These are phyloP conservation scores for Meyerozyma athensensis DNA, from an alignment of 1,139 yeast genomes.

Conservation along the genomic window DNA sequence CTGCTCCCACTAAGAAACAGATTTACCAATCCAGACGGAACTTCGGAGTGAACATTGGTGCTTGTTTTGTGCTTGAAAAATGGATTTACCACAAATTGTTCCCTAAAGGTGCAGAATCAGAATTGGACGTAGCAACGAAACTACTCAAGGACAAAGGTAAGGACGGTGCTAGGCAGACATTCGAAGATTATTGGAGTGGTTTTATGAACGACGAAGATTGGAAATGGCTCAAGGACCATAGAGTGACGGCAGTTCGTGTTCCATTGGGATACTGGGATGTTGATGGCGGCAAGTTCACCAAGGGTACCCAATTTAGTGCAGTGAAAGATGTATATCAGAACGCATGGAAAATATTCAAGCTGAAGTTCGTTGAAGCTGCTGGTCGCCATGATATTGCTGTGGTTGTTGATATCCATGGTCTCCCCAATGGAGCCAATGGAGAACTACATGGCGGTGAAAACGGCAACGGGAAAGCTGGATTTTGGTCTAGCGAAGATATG, in stretches of 20 bases:
- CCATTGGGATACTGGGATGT: conserved; percentile 93
- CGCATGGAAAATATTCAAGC: conserved; percentile 64
- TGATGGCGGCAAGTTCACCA: conserved; percentile 53
- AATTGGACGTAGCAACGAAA: conserved; percentile 64
- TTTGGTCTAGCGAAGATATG: conserved; percentile 49
- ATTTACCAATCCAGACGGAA: conserved; percentile 65
- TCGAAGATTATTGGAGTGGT: conserved; percentile 67
- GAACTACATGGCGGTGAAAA: conserved; percentile 78
- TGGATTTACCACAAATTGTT: conserved; percentile 63
- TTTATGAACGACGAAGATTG: conserved; percentile 71
- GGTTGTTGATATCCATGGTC: conserved; percentile 78
- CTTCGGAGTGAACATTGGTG: conserved; percentile 85
- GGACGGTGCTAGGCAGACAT: conserved; percentile 48
- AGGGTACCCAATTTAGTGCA: conserved; percentile 57
- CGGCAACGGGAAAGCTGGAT: conserved; percentile 48
- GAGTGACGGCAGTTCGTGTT: conserved; percentile 72
- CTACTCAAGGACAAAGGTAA: conserved; percentile 45
- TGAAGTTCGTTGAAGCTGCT: conserved; percentile 52
- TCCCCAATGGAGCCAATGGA: conserved; percentile 90
- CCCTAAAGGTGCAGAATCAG: conserved; percentile 51
- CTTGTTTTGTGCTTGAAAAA: conserved; percentile 75
- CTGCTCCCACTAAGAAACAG: conserved; percentile 42
- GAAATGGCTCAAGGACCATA: conserved; percentile 63
- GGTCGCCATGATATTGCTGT: conserved; percentile 58
- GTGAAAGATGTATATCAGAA: conserved; percentile 50